Evolutionary conservation across 768 basidiomycete genomes (phyloP), one percentile per base, ranked within the genome.

Genomic region (Candolleomyces eurysporus): DNA sequence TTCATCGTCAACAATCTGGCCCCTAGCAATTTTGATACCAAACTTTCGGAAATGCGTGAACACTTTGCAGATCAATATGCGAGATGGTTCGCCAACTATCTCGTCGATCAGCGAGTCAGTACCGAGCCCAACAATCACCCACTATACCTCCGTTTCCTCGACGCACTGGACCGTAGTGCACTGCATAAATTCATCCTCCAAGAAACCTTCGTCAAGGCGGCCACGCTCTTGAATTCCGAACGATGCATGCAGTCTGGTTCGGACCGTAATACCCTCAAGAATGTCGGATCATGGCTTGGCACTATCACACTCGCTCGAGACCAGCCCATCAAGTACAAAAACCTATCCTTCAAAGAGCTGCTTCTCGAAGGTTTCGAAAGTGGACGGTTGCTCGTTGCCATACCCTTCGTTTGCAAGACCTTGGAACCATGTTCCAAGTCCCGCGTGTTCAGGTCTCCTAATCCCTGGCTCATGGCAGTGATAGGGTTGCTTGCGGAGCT

Each of bases 1-100:
- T 99, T 99, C 81, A 96, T 98, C 68, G 88, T 99, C 75, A 99
- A 99, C 78, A 98, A 99, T 66, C 83, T 99, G 60, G 95, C 96
- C 0, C 92, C 94, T 10, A 91, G 81, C 73, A 99, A 98, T 71
- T 96, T 97, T 63, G 94, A 94, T 42, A 67, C 82, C 26, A 99
- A 99, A 74, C 77, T 95, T 40, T 73, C 76, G 36, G 97, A 98
- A 68, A 94, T 99, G 89, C 82, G 81, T 59, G 86, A 86, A 36
- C 80, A 91, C 59, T 96, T 96, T 74, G 83, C 90, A 50, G 90
- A 95, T 66, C 79, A 84, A 45, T 87, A 94, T 70, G 87, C 93
- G 8, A 84, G 91, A 50, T 99, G 97, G 97, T 97, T 99, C 68
- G 96, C 97, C 49, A 91, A 97, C 71, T 99, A 98, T 73, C 83